Conservation (phyloP, 2,329 filamentous ascomycete genomes). For the Tolypocladium pustulatum region DNA sequence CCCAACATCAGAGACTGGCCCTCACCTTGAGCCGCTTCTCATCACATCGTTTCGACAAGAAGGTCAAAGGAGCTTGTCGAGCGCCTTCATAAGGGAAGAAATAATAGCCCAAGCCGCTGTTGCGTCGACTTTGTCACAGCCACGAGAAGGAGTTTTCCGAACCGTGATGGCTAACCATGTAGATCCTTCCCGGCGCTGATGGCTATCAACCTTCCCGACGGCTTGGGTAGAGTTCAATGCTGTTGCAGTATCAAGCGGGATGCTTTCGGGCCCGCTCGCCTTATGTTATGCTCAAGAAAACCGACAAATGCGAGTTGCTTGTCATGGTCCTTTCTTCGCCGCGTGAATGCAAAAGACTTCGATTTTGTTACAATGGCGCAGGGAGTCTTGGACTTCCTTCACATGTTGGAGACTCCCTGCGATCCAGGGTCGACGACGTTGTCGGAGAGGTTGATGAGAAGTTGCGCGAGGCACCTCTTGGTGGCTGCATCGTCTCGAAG, state of each 20-base stretch:
- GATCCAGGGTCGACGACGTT: slow-evolving; percentile 51
- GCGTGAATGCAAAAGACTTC: background rate
- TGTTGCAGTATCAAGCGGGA: background rate
- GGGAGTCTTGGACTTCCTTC: slow-evolving; percentile 2
- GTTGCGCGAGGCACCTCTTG: slow-evolving; percentile 93
- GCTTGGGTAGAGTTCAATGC: background rate
- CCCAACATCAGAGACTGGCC: background rate
- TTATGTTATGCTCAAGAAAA: background rate
- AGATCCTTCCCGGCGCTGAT: background rate
- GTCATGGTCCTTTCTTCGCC: background rate
- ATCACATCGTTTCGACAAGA: background rate
- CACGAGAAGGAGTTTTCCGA: background rate
- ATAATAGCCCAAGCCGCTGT: background rate
- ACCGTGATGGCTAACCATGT: background rate
- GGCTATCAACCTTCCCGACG: background rate
- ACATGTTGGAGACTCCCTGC: slow-evolving; percentile 24
- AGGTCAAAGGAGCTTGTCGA: background rate
- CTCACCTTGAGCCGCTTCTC: background rate
- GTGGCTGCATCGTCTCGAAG: slow-evolving; percentile 94
- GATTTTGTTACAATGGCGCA: background rate
- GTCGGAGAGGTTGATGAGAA: slow-evolving; percentile 92
- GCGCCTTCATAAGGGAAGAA: too few species aligned
- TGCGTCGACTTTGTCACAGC: background rate
- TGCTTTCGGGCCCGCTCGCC: background rate
- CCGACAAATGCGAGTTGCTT: background rate